phyloP scores from a whole-genome alignment of 2,329 filamentous ascomycete genomes.

The Botrytis fabae region DNA sequence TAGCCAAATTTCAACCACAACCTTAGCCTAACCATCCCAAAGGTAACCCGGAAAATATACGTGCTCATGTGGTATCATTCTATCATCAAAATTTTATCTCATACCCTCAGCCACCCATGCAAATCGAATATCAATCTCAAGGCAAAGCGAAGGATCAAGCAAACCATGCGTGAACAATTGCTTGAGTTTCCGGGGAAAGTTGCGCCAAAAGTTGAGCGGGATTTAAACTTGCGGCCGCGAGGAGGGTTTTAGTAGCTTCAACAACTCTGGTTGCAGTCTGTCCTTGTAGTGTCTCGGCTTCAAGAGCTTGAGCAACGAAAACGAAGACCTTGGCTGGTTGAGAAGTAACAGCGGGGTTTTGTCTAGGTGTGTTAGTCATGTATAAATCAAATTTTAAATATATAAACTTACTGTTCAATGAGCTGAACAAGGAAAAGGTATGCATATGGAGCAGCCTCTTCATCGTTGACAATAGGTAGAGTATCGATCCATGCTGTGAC shows the following conservation, averaged over 20 bases:
- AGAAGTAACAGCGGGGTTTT: conserved; percentile 76
- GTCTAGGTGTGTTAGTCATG: conserved; percentile 54
- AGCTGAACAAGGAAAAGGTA: conserved; percentile 90
- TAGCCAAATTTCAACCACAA: conserved; percentile 19
- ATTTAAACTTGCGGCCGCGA: conserved; percentile 72
- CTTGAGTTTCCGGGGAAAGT: conserved; percentile 78
- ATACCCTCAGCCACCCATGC: conserved; percentile 16
- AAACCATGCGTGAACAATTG: conserved; percentile 77
- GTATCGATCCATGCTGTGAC: conserved; percentile 87
- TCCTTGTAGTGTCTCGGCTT: conserved; percentile 85
- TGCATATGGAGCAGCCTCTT: conserved; percentile 94
- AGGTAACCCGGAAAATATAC: conserved; percentile 24
- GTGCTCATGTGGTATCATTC: conserved; percentile 25
- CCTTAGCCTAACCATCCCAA: conserved; percentile 19
- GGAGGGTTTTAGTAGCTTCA: conserved; percentile 72
- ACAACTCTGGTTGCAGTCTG: conserved; percentile 78
- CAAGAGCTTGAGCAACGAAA: conserved; percentile 82
- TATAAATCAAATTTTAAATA: conserved; percentile 24
- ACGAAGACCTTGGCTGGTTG: conserved; percentile 82
- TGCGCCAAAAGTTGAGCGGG: conserved; percentile 72
- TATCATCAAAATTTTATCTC: conserved; percentile 23
- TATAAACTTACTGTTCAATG: conserved; percentile 81
- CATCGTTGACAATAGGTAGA: conserved; percentile 88
- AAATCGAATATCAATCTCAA: conserved; percentile 17
- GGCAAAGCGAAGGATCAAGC: conserved; percentile 47